Conservation (phyloP, 495 filamentous ascomycete genomes). For the Tuber borchii region DNA sequence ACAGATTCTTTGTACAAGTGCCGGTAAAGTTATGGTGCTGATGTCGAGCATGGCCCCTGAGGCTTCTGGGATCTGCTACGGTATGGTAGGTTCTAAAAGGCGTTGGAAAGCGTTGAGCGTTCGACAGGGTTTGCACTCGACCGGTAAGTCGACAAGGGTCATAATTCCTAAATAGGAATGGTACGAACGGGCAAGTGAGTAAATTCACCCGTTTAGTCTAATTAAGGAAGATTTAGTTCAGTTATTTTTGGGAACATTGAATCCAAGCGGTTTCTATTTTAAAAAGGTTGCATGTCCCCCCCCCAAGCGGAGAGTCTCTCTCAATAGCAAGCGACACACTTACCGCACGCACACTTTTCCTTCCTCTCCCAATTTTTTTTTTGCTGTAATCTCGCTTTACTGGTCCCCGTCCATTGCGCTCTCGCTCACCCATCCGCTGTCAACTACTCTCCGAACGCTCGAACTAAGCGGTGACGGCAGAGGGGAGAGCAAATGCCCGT, state of each 20-base stretch:
- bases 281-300: conserved; percentile 40
- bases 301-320: not conserved
- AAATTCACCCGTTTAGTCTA: conserved; percentile 37
- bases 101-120: not conserved
- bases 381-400: conserved; percentile 3
- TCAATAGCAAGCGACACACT: conserved; percentile 3
- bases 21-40: not conserved
- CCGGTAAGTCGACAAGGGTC: not conserved
- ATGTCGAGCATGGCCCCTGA: no score
- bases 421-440: not conserved
- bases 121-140: not conserved
- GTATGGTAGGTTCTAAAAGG: not conserved
- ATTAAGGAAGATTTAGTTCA: conserved; percentile 37
- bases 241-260: conserved; percentile 36
- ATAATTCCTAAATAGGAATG: conserved; percentile 26
- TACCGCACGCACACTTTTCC: not conserved
- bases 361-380: not conserved
- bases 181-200: conserved; percentile 19
- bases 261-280: conserved; percentile 34
- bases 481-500: not conserved
- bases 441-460: conserved; percentile 2
- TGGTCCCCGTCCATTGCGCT: not conserved
- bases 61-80: not conserved
- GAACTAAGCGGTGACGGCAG: not conserved
- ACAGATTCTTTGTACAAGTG: no score